phyloP scores from a whole-genome alignment of 768 basidiomycete species.

The Mycena pura region DNA sequence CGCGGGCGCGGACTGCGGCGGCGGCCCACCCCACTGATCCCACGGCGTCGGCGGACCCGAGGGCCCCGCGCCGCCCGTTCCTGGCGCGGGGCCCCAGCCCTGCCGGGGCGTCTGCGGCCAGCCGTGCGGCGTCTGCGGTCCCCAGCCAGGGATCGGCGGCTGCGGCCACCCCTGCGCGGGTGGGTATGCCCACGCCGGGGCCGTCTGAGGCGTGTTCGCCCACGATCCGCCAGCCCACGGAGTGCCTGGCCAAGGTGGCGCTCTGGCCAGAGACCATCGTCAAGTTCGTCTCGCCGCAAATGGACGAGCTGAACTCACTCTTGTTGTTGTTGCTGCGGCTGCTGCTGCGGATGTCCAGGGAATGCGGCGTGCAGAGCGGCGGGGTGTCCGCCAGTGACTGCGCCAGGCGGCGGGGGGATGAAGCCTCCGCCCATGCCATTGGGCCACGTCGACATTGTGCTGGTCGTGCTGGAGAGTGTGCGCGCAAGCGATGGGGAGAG shows the following conservation, averaged over 20 bases:
- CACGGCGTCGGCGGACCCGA: background rate
- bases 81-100: slow-evolving; percentile 17
- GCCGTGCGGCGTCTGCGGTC: background rate
- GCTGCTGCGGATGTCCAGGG: background rate
- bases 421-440: background rate
- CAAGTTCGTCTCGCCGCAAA: too few species aligned
- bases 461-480: background rate
- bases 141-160: too few species aligned
- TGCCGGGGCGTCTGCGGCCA: slow-evolving; percentile 3
- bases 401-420: slow-evolving; percentile 12
- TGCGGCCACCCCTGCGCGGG: background rate
- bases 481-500: background rate
- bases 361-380: background rate
- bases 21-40: background rate
- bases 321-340: background rate
- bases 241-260: background rate
- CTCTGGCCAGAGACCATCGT: background rate
- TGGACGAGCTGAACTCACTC: background rate
- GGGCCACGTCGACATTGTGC: background rate
- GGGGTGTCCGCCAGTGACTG: slow-evolving; percentile 10
- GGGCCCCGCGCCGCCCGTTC: background rate
- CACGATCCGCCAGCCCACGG: slow-evolving; percentile 10
- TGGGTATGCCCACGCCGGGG: slow-evolving; percentile 15
- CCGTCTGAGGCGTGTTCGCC: background rate
- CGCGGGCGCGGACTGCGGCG: slow-evolving; percentile 1